phyloP scores from a whole-genome alignment of 1,139 yeast species.

The Meyerozyma guilliermondii region DNA sequence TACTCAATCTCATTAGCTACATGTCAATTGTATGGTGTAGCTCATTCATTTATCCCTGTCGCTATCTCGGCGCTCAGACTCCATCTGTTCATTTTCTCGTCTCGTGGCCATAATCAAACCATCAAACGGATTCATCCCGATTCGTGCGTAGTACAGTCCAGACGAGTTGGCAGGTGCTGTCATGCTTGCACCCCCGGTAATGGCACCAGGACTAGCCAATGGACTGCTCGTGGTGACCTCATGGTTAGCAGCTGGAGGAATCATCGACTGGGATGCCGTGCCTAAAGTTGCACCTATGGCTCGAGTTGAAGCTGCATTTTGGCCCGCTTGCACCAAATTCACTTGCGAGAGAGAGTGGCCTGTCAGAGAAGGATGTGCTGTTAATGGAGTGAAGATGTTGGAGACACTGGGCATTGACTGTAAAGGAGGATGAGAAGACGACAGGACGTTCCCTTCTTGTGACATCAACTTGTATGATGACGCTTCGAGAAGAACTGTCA shows the following conservation, averaged over 20 bases:
- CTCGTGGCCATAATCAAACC: slow-evolving; percentile 30
- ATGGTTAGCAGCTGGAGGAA: slow-evolving; percentile 7
- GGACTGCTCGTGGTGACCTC: slow-evolving; percentile 11
- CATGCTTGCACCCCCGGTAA: slow-evolving; percentile 14
- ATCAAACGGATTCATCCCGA: slow-evolving; percentile 40
- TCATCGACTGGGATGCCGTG: slow-evolving; percentile 14
- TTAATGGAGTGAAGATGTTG: slow-evolving; percentile 29
- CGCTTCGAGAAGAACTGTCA: slow-evolving; percentile 70
- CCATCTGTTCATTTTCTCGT: slow-evolving; percentile 10
- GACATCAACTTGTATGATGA: slow-evolving; percentile 39
- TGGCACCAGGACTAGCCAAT: slow-evolving; percentile 15
- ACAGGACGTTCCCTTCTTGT: slow-evolving; percentile 7
- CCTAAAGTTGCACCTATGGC: slow-evolving; percentile 31
- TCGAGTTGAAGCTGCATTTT: slow-evolving; percentile 20
- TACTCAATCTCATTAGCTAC: background rate
- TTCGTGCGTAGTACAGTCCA: slow-evolving; percentile 33
- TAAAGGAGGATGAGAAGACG: slow-evolving; percentile 20
- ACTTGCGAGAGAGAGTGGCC: slow-evolving; percentile 16
- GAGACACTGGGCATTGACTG: slow-evolving; percentile 30
- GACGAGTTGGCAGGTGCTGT: slow-evolving; percentile 34
- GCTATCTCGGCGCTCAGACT: slow-evolving; percentile 1
- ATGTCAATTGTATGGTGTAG: background rate
- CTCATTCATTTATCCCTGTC: background rate
- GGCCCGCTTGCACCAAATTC: slow-evolving; percentile 12
- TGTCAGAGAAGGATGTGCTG: slow-evolving; percentile 24